Percentiles rank a stretch among this genome's conserved stretches.
phyloP scores from a whole-genome alignment of 257 asterid genomes.

The Misopates orontium region DNA sequence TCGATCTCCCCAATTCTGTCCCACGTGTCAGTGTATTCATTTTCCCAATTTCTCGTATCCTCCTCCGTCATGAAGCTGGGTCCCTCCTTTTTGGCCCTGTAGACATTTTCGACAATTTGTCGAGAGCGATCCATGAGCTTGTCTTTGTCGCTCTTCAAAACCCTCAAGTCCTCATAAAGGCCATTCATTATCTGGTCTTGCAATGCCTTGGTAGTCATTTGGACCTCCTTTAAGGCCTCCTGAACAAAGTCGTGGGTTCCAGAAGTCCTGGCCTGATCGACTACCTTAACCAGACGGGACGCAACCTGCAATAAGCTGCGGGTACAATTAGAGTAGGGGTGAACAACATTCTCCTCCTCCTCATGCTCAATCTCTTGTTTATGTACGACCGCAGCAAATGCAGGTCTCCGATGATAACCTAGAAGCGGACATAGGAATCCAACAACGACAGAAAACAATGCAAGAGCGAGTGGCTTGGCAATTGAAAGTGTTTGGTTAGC shows the following conservation, averaged over 20 bases:
- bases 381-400: slow-evolving; percentile 42
- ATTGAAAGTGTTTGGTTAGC: too few relatives aligned
- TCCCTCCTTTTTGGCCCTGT: slow-evolving; percentile 47
- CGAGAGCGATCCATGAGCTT: slow-evolving; percentile 41
- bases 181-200: slow-evolving; percentile 64
- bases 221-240: slow-evolving; percentile 60
- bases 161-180: slow-evolving; percentile 54
- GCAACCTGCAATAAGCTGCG: slow-evolving; percentile 55
- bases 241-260: slow-evolving; percentile 46
- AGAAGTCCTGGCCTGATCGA: slow-evolving; percentile 52
- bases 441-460: slow-evolving; percentile 45
- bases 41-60: slow-evolving; percentile 45
- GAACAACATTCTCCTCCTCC: slow-evolving; percentile 39
- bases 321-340: slow-evolving; percentile 62
- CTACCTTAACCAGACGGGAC: slow-evolving; percentile 44
- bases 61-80: slow-evolving; percentile 47
- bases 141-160: slow-evolving; percentile 45
- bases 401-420: slow-evolving; percentile 44
- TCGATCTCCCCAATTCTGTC: slow-evolving; percentile 78
- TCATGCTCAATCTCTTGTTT: slow-evolving; percentile 29
- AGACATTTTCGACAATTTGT: slow-evolving; percentile 35
- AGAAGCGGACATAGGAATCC: slow-evolving; percentile 52
- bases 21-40: slow-evolving; percentile 48
- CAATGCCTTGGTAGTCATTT: slow-evolving; percentile 46
- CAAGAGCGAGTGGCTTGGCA: slow-evolving; percentile 60